phyloP scores from a whole-genome alignment of 1,139 yeast species.

The Lodderomyces jiufengensis region DNA sequence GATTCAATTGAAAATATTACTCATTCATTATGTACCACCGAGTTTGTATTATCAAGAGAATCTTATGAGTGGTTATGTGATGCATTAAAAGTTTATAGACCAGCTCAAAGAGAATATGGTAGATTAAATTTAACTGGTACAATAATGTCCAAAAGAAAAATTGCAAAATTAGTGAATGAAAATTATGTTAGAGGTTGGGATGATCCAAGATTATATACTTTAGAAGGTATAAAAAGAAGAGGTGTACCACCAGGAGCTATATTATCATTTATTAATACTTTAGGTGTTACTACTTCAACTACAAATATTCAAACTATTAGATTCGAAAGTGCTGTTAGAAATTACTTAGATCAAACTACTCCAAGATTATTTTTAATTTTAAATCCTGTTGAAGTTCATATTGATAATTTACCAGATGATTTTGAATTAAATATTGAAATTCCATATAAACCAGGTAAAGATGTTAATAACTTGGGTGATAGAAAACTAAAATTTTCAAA shows the following conservation, averaged over 20 bases:
- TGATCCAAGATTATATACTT: constrained; percentile 93
- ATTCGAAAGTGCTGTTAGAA: constrained; percentile 86
- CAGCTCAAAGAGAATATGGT: constrained; percentile 98
- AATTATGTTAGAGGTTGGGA: constrained; percentile 93
- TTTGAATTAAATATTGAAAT: constrained; percentile 56
- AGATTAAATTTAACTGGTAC: constrained; percentile 94
- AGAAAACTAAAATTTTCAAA: constrained; percentile 78
- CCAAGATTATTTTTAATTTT: constrained; percentile 94
- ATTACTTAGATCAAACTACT: constrained; percentile 82
- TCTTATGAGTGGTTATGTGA: constrained; percentile 99
- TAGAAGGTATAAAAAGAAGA: constrained; percentile 93
- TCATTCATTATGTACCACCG: constrained; percentile 93
- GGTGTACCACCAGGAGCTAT: constrained; percentile 99
- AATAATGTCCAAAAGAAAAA: constrained; percentile 90
- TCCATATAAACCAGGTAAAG: constrained; percentile 90
- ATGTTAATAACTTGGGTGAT: constrained; percentile 59
- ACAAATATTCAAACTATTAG: constrained; percentile 87
- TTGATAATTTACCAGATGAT: constrained; percentile 79
- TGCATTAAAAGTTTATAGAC: constrained; percentile 89
- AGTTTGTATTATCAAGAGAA: constrained; percentile 86
- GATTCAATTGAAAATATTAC: constrained; percentile 96
- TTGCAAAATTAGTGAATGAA: constrained; percentile 84
- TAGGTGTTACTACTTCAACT: constrained; percentile 93
- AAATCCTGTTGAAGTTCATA: constrained; percentile 78
- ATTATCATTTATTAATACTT: constrained; percentile 84